phyloP scores from a whole-genome alignment of 768 basidiomycete species.

The Macrocybe gigantea region DNA sequence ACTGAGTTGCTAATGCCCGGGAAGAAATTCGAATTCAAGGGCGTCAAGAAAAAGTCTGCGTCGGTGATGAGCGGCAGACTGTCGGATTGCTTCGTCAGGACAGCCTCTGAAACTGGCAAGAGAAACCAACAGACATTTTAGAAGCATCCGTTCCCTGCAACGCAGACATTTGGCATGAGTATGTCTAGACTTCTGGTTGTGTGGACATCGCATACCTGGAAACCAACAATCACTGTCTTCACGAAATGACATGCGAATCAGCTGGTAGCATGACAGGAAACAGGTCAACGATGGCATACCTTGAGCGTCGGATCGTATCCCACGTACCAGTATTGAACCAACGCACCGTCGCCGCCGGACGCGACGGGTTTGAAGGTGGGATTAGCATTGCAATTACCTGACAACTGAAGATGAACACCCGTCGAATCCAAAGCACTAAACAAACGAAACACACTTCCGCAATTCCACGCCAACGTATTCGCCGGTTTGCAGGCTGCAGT shows the following conservation, averaged over 20 bases:
- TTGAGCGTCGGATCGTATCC: slow-evolving; percentile 31
- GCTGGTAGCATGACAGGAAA: slow-evolving; percentile 5
- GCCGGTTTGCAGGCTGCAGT: slow-evolving; percentile 34
- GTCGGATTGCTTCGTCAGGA: not conserved
- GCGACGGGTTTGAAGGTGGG: slow-evolving; percentile 40
- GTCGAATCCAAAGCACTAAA: not conserved
- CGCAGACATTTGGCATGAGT: slow-evolving; percentile 4
- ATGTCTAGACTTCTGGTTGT: not conserved
- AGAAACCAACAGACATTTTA: slow-evolving; percentile 12
- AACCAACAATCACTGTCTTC: not conserved
- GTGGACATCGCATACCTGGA: not conserved
- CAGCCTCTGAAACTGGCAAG: not conserved
- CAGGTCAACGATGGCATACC: not conserved
- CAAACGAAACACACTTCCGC: slow-evolving; percentile 25
- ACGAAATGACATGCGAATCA: not conserved
- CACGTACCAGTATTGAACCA: slow-evolving; percentile 42
- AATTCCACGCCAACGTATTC: slow-evolving; percentile 36
- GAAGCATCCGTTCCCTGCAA: slow-evolving; percentile 20
- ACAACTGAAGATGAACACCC: not conserved
- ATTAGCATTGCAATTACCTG: slow-evolving; percentile 42
- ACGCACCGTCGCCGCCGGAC: slow-evolving; percentile 41
- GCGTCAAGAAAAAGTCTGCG: slow-evolving; percentile 9
- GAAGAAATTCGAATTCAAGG: slow-evolving; percentile 15
- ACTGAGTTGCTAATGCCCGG: slow-evolving; percentile 17
- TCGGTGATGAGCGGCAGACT: slow-evolving; percentile 16